Evolutionary conservation across 176 grass and related monocot species (phyloP).

Genomic region (Luzula sylvatica): DNA sequence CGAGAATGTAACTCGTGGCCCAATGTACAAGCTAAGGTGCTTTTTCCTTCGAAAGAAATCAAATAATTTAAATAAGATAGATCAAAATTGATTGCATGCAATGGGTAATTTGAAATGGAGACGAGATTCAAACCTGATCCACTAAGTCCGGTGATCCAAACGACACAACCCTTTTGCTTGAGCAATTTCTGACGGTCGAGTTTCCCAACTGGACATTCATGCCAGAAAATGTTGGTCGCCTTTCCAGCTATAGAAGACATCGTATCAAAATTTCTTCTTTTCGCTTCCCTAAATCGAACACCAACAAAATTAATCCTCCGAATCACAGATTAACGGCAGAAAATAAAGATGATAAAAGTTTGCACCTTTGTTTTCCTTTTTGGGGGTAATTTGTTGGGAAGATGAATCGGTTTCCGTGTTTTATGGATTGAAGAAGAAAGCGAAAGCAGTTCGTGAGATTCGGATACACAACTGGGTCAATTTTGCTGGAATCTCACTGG

Average conservation of each 20-base stretch:
- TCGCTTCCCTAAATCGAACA: no score
- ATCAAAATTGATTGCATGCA: neutral
- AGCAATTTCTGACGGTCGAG: slow-evolving; percentile 54
- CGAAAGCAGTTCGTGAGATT: no score
- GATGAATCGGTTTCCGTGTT: no score
- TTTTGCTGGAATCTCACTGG: no score
- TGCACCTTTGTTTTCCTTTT: no score
- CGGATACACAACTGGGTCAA: no score
- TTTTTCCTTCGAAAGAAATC: slow-evolving; percentile 51
- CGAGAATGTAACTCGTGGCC: slow-evolving; percentile 58
- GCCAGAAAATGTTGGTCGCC: slow-evolving; percentile 69
- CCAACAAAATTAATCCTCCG: no score
- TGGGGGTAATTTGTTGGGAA: no score
- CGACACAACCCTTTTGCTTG: slow-evolving; percentile 73
- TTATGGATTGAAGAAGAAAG: no score
- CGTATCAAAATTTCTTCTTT: no score
- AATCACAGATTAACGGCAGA: no score
- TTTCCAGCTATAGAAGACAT: slow-evolving; percentile 12
- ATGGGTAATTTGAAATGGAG: neutral
- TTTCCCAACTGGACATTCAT: slow-evolving; percentile 61
- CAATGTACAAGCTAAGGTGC: slow-evolving; percentile 81
- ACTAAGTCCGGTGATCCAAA: slow-evolving; percentile 88
- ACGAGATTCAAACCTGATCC: slow-evolving; percentile 40
- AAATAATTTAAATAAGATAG: neutral
- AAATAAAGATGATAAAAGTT: no score